Evolutionary conservation across 1,284 basidiomycete genomes (phyloP), one percentile per base, ranked within the genome.

Genomic region (Pyrrhoderma lamaoense): DNA sequence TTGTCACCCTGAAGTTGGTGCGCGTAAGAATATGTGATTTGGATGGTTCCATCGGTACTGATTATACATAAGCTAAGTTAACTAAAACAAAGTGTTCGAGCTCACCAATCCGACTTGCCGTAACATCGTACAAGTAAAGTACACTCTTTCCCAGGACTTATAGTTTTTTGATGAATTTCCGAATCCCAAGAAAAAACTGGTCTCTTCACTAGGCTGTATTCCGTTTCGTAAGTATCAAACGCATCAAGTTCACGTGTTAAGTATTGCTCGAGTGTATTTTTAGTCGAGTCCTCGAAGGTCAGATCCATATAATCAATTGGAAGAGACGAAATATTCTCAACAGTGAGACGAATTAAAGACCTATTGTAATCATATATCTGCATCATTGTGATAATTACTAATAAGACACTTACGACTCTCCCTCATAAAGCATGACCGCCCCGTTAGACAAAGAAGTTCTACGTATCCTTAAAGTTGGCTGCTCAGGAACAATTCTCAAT

Each of bases 351-450:
- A 47, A 98, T 82, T 0, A 70, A 79, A 1, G 87, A 86, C 61
- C 92, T 95, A 11, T 31, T 31, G 27, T 11, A 58, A 19, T 47
- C 18, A 34, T 3, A 47, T 45, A 37, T 19, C 43, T 49, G 14
- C n/a, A 13, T 63, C 53, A 52, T 51, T 52, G 23, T 5, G 22
- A 22, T 25, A 56, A n/a, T 40, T 25, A 47, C 44, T 14, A 14
- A 18, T 48, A 11, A 40, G 2, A 13, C 2, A 69, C 81, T 56
- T 57, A 92, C 88, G 70, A 81, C 72, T 99, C 95, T 40, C 95
- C 95, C 49, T 95, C 82, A 62, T 93, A 95, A 48, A 99, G 70
- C 86, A 95, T 94, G 23, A 97, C 71, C 0, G 92, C 90, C 2
- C 91, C 91, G 61, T 95, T 89, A 0, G 85, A 91, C 14, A 96